These are phyloP conservation scores for Achaetomiella virescens DNA, from an alignment of 495 filamentous ascomycete species.

Conservation along the genomic window DNA sequence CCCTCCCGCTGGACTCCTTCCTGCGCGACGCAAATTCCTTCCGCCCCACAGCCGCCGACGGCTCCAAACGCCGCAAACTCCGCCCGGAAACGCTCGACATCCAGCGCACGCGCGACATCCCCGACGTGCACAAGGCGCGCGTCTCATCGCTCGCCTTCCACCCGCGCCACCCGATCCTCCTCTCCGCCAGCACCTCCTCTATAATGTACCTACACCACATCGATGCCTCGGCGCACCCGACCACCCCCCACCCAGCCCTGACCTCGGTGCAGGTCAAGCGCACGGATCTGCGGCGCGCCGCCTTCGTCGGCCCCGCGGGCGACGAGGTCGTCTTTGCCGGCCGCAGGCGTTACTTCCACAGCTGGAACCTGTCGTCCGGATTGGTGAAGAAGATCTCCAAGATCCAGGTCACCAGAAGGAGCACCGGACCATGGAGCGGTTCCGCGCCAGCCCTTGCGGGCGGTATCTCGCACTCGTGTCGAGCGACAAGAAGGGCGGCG, in stretches of 20 bases:
- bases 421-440: constrained; percentile 83
- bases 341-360: constrained; percentile 85
- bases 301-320: constrained; percentile 58
- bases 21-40: constrained; percentile 61
- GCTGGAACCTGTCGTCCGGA: constrained; percentile 81
- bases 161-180: constrained; percentile 75
- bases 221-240: constrained; percentile 63
- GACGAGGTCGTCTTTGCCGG: constrained; percentile 77
- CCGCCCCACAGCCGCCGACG: constrained; percentile 28
- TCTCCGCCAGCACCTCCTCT: constrained; percentile 79
- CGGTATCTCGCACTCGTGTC: constrained; percentile 76
- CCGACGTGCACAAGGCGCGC: constrained; percentile 55
- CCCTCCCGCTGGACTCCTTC: constrained; percentile 71
- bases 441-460: constrained; percentile 80
- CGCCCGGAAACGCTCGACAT: constrained; percentile 86
- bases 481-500: constrained; percentile 72
- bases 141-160: constrained; percentile 85
- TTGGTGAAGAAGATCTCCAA: constrained; percentile 68
- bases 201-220: constrained; percentile 86
- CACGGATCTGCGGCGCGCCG: constrained; percentile 73
- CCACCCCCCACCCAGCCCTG: constrained; percentile 72
- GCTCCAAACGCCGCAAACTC: constrained; percentile 53
- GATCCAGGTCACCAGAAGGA: constrained; percentile 73
- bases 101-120: constrained; percentile 50
- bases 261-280: constrained; percentile 80